A percentile compares a stretch with the other conserved stretches of the same genome.
Conservation (phyloP, 176 grass and related monocot genomes). For the Dactylis glomerata region DNA sequence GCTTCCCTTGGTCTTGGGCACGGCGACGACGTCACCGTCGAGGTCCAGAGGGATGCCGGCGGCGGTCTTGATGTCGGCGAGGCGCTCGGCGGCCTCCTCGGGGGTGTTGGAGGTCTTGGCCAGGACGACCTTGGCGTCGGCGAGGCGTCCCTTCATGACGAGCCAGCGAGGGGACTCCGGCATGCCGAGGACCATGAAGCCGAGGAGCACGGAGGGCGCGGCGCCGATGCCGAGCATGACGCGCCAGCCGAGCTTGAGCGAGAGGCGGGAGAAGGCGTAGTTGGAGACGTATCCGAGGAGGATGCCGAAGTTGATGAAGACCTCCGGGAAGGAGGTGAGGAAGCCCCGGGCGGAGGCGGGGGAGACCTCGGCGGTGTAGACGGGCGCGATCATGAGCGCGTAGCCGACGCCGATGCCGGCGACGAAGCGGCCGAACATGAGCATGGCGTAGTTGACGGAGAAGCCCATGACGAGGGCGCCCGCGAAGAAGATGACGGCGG, state of each 20-base stretch:
- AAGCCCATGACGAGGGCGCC: conserved; percentile 81
- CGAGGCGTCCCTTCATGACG: conserved; percentile 68
- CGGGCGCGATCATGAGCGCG: conserved; percentile 81
- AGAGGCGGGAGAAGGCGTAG: conserved; percentile 53
- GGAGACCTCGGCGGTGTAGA: conserved; percentile 81
- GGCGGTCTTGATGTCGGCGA: conserved; percentile 57
- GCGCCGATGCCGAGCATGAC: conserved; percentile 80
- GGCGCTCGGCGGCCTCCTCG: conserved; percentile 61
- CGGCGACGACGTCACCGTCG: conserved; percentile 56
- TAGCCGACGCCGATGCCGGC: conserved; percentile 77
- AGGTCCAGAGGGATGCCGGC: conserved; percentile 60
- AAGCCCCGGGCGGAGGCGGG: conserved; percentile 68
- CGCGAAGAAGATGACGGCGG: conserved; percentile 69
- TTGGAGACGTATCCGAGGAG: conserved; percentile 85
- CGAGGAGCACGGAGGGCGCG: conserved; percentile 61
- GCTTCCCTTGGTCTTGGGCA: conserved; percentile 24
- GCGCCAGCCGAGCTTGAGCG: conserved; percentile 48
- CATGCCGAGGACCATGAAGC: conserved; percentile 60
- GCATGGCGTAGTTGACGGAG: conserved; percentile 62
- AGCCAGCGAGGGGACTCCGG: conserved; percentile 86
- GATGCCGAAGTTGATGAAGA: conserved; percentile 89
- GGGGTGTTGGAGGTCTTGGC: conserved; percentile 56
- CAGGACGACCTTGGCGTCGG: conserved; percentile 59
- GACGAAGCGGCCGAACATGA: conserved; percentile 80
- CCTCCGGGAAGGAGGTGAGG: conserved; percentile 83